Percentiles rank a stretch among this genome's conserved stretches.
phyloP scores from a whole-genome alignment of 2,329 filamentous ascomycete species.

The Thelonectria blattea region DNA sequence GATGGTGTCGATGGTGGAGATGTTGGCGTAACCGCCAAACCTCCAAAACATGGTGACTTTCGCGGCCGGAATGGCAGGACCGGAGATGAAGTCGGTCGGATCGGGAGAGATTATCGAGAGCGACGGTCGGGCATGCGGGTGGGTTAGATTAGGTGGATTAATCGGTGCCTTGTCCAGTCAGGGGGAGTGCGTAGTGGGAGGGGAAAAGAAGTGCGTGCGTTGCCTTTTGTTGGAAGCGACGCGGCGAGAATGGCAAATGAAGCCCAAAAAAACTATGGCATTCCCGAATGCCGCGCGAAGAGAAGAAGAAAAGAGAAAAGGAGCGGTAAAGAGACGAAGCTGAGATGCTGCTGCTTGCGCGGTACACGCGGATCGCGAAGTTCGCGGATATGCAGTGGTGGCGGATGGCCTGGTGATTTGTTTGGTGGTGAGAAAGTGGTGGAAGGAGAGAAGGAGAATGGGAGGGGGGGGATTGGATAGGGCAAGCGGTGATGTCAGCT shows the following conservation, averaged over 20 bases:
- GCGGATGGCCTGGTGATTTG: constrained; percentile 18
- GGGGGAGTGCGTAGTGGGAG: not conserved
- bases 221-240: constrained; percentile 6
- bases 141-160: constrained; percentile 13
- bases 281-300: constrained; percentile 19
- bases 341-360: constrained; percentile 12
- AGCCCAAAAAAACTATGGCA: constrained; percentile 19
- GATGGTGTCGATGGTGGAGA: constrained; percentile 94
- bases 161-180: constrained; percentile 1
- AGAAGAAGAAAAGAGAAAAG: not conserved
- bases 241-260: constrained; percentile 13
- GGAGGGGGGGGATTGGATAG: constrained; percentile 5
- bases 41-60: constrained; percentile 94
- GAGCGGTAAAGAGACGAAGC: not conserved
- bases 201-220: not conserved
- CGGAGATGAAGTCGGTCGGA: constrained; percentile 26
- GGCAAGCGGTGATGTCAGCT: constrained; percentile 25
- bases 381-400: constrained; percentile 9
- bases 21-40: constrained; percentile 98
- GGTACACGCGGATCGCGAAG: constrained; percentile 14
- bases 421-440: constrained; percentile 11
- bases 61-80: constrained; percentile 44
- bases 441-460: constrained; percentile 10
- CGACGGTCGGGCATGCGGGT: constrained; percentile 26
- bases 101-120: constrained; percentile 28